Conservation (phyloP, 257 asterid genomes). For the Nemophila menziesii region DNA sequence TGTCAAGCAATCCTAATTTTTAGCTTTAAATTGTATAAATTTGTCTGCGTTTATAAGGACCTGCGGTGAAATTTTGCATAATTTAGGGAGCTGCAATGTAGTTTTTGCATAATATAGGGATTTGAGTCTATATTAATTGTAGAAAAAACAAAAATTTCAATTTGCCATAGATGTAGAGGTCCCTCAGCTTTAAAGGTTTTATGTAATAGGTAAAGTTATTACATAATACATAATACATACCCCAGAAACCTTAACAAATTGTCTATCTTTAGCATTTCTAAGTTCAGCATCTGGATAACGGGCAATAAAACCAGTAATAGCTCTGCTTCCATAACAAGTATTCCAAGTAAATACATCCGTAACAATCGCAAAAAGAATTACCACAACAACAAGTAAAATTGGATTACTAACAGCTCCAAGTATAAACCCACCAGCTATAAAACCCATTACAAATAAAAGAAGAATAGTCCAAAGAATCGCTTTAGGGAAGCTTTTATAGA, state of each 20-base stretch:
- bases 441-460: constrained; percentile 59
- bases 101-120: no score
- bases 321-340: constrained; percentile 51
- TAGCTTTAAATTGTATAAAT: no score
- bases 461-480: constrained; percentile 48
- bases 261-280: constrained; percentile 77
- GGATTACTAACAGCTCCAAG: constrained; percentile 58
- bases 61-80: no score
- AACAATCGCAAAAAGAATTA: constrained; percentile 44
- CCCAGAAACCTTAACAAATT: constrained; percentile 84
- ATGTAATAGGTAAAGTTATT: no score
- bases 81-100: no score
- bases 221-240: constrained; percentile 35
- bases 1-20: no score
- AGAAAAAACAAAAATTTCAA: no score
- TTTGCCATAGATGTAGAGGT: no score
- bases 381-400: constrained; percentile 51
- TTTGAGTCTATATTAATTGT: no score
- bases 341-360: constrained; percentile 49
- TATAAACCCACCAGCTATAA: constrained; percentile 64
- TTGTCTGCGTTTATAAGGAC: no score
- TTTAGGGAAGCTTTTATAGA: constrained; percentile 52
- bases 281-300: constrained; percentile 60
- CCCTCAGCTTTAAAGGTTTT: no score
- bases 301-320: constrained; percentile 41